Evolutionary conservation across 2,329 filamentous ascomycete species (phyloP), one percentile per base, ranked within the genome.

Genomic region (Botrytis paeoniae): DNA sequence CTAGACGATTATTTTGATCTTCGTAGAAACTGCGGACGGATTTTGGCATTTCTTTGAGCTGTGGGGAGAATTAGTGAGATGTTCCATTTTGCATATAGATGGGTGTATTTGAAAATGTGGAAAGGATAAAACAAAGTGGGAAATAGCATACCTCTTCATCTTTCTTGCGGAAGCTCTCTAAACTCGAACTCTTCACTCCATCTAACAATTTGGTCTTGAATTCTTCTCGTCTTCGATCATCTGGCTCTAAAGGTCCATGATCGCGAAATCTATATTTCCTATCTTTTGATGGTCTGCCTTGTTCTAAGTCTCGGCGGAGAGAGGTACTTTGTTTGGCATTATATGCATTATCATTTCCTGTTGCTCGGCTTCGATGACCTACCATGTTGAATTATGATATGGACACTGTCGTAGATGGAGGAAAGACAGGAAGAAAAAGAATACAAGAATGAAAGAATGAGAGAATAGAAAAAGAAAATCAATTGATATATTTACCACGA

Each of bases 11-110:
- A 75, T 89, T 89, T 76, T 89, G 87, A 22, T 82, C 81, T 75
- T 86, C 82, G 79, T 89, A 89, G 77, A 88, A 89, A 4, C 79
- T 75, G 25, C 85, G 82, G n/a, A 89, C 77, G 62, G 85, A 84
- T 78, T 88, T 88, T 73, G 85, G 83, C 77, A 89, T 86, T 12
- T 77, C 78, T 79, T 88, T 87, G 60, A 89, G 79, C 77, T 88
- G 41, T 16, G 48, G 3, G 35, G 14, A 12, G 18, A 22, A 32
- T 74, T 29, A 61, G 22, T 16, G 3, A 16, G 12, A 4, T 35
- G 18, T 8, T 25, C 1, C 2, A 22, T 4, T 16, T 18, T 29
- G 5, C 14, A 25, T 4, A 16, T 12, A 66, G 5, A 57, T 9
- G 14, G 3, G 7, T 57, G 14, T 29, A 57, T 57, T 57, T 0